Evolutionary conservation across 306 rosid species (phyloP).

Genomic region (Glycine tomentella): DNA sequence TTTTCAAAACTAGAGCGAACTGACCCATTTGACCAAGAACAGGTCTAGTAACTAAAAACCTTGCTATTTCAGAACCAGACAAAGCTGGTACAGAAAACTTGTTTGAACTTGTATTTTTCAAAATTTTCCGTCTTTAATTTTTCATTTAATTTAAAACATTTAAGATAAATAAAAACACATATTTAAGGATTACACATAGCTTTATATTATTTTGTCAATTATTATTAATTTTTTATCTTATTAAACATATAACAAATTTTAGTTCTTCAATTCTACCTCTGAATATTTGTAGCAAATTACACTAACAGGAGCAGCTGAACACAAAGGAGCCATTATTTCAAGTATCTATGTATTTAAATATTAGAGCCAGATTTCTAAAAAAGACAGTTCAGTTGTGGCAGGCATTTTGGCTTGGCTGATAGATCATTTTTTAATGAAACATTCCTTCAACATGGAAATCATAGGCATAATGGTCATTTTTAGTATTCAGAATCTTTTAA

Average conservation of each 20-base stretch:
- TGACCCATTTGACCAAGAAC: not conserved
- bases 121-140: not conserved
- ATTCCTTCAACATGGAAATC: too few relatives aligned
- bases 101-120: not conserved
- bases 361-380: conserved; percentile 16
- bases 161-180: not conserved
- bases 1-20: not conserved
- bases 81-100: not conserved
- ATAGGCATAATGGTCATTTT: not conserved
- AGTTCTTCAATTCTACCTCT: conserved; percentile 1
- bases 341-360: conserved; percentile 33
- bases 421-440: not conserved
- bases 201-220: not conserved
- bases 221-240: not conserved
- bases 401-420: conserved; percentile 14
- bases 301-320: conserved; percentile 11
- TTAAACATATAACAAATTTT: not conserved
- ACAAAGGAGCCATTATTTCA: conserved; percentile 11
- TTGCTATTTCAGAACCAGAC: not conserved
- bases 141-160: not conserved
- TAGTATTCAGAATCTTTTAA: conserved; percentile 7
- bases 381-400: conserved; percentile 4
- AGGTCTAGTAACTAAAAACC: not conserved
- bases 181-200: not conserved
- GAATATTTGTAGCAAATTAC: not conserved